Conservation (phyloP, 805 yeast species). For the Ascoidea tarda region DNA sequence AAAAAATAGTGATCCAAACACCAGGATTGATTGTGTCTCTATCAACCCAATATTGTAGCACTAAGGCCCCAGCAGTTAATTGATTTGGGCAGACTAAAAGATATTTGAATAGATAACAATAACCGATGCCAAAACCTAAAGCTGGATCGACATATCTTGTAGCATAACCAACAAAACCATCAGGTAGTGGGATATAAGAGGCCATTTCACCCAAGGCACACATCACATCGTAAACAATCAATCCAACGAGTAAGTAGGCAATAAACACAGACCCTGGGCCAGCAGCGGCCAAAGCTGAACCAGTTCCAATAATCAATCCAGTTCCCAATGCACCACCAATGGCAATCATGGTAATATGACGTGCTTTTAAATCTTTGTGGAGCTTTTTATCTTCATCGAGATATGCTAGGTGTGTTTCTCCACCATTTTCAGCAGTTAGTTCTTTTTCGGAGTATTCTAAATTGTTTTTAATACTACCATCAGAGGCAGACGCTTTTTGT, state of each 20-base stretch:
- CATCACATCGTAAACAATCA: slow-evolving; percentile 56
- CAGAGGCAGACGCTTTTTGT: no score
- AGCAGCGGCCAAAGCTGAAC: slow-evolving; percentile 50
- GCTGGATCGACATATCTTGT: slow-evolving; percentile 39
- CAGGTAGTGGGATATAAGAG: slow-evolving; percentile 48
- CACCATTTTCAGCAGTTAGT: no score
- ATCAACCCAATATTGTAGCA: slow-evolving; percentile 38
- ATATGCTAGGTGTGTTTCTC: background rate
- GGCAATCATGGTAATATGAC: slow-evolving; percentile 63
- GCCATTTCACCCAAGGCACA: slow-evolving; percentile 59
- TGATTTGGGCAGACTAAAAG: slow-evolving; percentile 42
- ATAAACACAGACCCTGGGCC: slow-evolving; percentile 56
- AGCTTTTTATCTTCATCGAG: background rate
- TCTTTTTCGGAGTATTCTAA: no score
- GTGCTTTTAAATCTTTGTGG: slow-evolving; percentile 20
- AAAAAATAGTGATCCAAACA: slow-evolving; percentile 37
- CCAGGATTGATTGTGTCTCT: slow-evolving; percentile 25
- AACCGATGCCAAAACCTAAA: slow-evolving; percentile 46
- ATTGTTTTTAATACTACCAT: no score
- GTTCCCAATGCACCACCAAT: slow-evolving; percentile 80
- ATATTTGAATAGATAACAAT: slow-evolving; percentile 37
- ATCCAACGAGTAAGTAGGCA: slow-evolving; percentile 55
- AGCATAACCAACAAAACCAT: slow-evolving; percentile 54
- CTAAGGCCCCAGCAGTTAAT: slow-evolving; percentile 39
- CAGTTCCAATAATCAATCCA: slow-evolving; percentile 68